Evolutionary conservation across 495 filamentous ascomycete genomes (phyloP).

Genomic region (Annulohypoxylon maeteangense): DNA sequence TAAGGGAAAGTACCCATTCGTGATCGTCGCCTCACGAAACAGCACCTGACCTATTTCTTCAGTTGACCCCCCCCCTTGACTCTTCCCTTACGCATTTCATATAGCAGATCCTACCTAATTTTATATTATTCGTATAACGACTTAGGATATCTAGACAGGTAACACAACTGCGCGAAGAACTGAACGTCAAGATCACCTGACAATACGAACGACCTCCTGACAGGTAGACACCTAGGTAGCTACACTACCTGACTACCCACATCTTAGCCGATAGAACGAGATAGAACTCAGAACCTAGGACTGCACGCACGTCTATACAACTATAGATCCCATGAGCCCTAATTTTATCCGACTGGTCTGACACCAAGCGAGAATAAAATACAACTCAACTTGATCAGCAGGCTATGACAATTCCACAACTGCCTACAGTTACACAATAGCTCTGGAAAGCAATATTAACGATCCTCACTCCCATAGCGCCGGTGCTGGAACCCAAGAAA

Average conservation of each 20-base stretch:
- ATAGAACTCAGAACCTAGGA: background rate
- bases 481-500: constrained; percentile 27
- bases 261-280: background rate
- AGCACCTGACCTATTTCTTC: constrained; percentile 11
- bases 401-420: constrained; percentile 4
- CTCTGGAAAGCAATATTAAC: constrained; percentile 16
- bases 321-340: background rate
- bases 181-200: background rate
- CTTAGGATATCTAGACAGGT: background rate
- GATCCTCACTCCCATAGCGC: constrained; percentile 9
- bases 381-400: constrained; percentile 17
- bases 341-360: background rate
- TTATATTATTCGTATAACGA: background rate
- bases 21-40: constrained; percentile 17
- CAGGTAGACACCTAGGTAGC: background rate
- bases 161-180: background rate
- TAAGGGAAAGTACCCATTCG: background rate
- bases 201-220: background rate
- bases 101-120: background rate
- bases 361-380: background rate
- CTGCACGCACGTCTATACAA: background rate
- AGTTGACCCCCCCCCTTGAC: constrained; percentile 6
- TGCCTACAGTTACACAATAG: background rate
- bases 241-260: background rate
- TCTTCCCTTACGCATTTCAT: background rate